Percentiles rank a stretch among this genome's conserved stretches.
Conservation (phyloP, 495 filamentous ascomycete species). For the Filosporella fistucella region DNA sequence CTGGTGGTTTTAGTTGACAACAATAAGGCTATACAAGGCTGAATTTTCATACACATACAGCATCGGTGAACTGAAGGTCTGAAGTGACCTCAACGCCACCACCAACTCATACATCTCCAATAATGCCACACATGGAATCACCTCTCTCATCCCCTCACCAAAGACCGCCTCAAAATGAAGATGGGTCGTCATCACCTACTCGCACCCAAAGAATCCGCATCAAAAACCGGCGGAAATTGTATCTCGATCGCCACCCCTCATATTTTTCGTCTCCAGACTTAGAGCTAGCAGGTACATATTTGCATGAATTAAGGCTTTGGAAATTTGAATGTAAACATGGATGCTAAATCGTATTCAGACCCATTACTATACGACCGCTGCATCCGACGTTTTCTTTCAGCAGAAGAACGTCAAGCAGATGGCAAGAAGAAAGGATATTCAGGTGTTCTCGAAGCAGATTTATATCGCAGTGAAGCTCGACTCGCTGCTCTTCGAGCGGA, state of each 20-base stretch:
- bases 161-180: no score
- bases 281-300: conserved; percentile 20
- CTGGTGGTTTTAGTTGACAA: no score
- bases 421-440: conserved; percentile 67
- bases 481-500: conserved; percentile 54
- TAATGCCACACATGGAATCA: background rate
- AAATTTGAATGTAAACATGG: background rate
- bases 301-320: background rate
- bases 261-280: conserved; percentile 25
- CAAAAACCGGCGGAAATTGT: conserved; percentile 24
- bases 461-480: conserved; percentile 67
- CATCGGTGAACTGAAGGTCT: no score
- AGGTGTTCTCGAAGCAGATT: conserved; percentile 63
- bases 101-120: background rate
- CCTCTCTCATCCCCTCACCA: background rate
- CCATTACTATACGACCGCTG: conserved; percentile 75
- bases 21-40: no score
- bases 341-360: conserved; percentile 40
- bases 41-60: no score
- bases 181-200: no score
- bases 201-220: conserved; percentile 19
- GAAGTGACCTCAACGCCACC: no score
- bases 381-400: conserved; percentile 68
- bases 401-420: conserved; percentile 66
- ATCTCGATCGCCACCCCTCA: conserved; percentile 24